Percentiles rank a stretch among this genome's conserved stretches.
phyloP scores from a whole-genome alignment of 2,329 filamentous ascomycete species.

The Colletotrichum falcatum region DNA sequence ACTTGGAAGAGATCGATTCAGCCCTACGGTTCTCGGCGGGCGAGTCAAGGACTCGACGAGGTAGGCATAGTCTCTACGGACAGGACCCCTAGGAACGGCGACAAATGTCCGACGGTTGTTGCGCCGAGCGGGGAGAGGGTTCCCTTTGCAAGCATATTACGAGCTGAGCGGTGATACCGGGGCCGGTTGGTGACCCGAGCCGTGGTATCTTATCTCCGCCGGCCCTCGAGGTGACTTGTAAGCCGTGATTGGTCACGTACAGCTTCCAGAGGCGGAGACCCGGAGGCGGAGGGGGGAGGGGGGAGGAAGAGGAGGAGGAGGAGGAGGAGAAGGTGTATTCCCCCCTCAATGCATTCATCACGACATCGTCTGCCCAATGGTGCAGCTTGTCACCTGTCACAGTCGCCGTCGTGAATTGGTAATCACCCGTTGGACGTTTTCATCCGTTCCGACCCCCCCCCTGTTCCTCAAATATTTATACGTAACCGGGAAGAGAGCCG shows the following conservation, averaged over 20 bases:
- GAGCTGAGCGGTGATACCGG: too few relatives aligned
- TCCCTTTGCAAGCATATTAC: too few relatives aligned
- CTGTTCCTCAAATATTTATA: too few relatives aligned
- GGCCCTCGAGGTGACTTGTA: slow-evolving; percentile 13
- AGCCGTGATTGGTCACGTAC: background rate
- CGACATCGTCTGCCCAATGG: slow-evolving; percentile 22
- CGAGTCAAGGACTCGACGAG: too few relatives aligned
- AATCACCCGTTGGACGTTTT: background rate
- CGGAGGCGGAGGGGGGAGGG: background rate
- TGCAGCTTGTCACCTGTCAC: slow-evolving; percentile 1
- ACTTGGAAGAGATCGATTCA: background rate
- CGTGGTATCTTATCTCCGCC: background rate
- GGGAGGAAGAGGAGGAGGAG: too few relatives aligned
- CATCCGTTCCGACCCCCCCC: background rate
- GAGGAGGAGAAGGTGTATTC: too few relatives aligned
- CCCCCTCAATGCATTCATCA: slow-evolving; percentile 11
- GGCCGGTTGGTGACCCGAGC: background rate
- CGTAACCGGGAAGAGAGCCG: background rate
- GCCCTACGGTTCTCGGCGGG: background rate
- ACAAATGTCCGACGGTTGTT: background rate
- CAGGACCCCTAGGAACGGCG: background rate
- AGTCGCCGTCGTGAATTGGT: slow-evolving; percentile 4
- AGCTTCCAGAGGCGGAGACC: background rate
- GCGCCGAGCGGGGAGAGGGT: background rate
- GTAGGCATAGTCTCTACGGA: too few relatives aligned